A percentile compares a stretch with the other conserved stretches of the same genome.
Conservation (phyloP, 345 rosid genomes). For the Passiflora organensis region DNA sequence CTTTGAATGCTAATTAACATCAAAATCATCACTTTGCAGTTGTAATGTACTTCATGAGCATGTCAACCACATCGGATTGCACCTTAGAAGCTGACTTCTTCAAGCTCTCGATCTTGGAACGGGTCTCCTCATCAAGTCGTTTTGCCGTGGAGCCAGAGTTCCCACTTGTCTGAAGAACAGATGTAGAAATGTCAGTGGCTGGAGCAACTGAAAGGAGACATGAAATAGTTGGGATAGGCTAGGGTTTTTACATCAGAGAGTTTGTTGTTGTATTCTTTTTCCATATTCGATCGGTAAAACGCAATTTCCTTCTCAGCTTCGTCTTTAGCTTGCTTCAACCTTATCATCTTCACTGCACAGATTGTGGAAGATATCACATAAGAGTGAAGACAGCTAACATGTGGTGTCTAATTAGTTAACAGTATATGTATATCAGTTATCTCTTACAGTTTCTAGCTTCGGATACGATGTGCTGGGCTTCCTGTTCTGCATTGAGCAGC, state of each 20-base stretch:
- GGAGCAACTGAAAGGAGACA: background rate
- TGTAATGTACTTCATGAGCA: constrained; percentile 33
- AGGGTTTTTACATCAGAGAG: constrained; percentile 27
- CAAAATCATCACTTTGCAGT: constrained; percentile 19
- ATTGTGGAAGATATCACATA: background rate
- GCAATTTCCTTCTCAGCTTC: constrained; percentile 48
- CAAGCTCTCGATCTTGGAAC: constrained; percentile 26
- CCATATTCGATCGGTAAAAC: constrained; percentile 30
- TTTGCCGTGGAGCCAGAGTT: constrained; percentile 32
- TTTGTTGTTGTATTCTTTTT: constrained; percentile 32
- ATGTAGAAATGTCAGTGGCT: background rate
- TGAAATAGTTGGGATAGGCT: background rate
- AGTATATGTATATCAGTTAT: too few relatives aligned
- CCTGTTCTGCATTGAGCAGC: constrained; percentile 50
- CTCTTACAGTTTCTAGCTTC: constrained; percentile 41
- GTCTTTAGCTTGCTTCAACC: constrained; percentile 52
- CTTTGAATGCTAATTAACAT: too few relatives aligned
- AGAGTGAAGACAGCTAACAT: background rate
- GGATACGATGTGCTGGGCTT: constrained; percentile 47
- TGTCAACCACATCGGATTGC: constrained; percentile 21
- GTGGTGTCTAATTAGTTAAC: too few relatives aligned
- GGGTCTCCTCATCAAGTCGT: constrained; percentile 38
- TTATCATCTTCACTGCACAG: constrained; percentile 30
- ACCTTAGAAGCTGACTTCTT: constrained; percentile 25
- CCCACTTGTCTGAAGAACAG: constrained; percentile 32